Base-by-base conservation (phyloP, 2,329 filamentous ascomycete species). In the Aurifilum marmelostoma region DNA sequence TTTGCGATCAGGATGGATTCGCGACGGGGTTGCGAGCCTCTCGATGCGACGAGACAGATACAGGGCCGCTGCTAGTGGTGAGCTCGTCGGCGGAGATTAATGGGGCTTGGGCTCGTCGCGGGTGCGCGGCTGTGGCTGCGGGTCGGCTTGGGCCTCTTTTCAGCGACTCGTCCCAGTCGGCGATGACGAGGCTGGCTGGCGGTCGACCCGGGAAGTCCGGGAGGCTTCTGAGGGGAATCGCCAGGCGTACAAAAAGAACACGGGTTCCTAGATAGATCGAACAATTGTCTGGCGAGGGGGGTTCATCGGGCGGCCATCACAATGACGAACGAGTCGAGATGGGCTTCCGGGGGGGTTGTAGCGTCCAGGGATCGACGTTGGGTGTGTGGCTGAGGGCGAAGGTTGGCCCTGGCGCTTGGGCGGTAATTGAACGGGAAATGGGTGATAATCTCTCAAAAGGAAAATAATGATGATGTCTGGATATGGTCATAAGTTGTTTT, bases 281-380 rank as follows among this genome's bases (percentile, higher is more conserved):
- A 2, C 16, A 27, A 41, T 41, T 63, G 41, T 62, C 37, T 50
- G 59, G n/a, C 18, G 34, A 24, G n/a, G n/a, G 37, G 32, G 34
- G 67, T 65, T 71, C 67, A 71, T 50, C 62, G 67, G 43, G 64
- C 60, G 63, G 67, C 64, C 69, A 71, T 71, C 59, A 64, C 69
- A 71, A 64, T 32, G 41, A 43, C 63, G 54, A n/a, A n/a, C 43
- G 43, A 56, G 47, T 37, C 39, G 56, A 60, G 21, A 12, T 37
- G 54, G 39, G 54, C 3, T 24, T 47, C 18, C 24, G 7, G 16
- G n/a, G n/a, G 27, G 16, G 3, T 32, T 12, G 11, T 52, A 11
- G 18, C 24, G 61, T 37, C n/a, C 39, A 47, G 39, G 41, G 61
- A 29, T 63, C n/a, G 61, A 9, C n/a, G n/a, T 60, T 32, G 24